Evolutionary conservation across 495 filamentous ascomycete species (phyloP).

Genomic region (Parathielavia hyrcaniae): DNA sequence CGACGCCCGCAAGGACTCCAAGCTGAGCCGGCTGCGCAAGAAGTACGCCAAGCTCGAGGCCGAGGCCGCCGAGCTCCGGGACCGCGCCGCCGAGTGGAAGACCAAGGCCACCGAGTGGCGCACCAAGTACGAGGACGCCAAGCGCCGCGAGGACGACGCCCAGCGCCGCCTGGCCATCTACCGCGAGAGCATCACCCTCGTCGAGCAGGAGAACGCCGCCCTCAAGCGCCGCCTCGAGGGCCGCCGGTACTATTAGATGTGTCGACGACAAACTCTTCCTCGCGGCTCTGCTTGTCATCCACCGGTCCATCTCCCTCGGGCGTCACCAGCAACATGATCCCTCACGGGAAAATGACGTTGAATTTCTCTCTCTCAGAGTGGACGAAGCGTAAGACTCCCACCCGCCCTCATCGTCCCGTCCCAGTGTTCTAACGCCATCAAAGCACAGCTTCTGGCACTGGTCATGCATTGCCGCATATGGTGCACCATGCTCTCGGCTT

Average conservation of each 20-base stretch:
- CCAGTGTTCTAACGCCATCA: neutral
- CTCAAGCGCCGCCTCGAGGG: conserved; percentile 10
- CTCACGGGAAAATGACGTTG: neutral
- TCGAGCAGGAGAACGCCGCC: conserved; percentile 17
- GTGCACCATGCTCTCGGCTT: neutral
- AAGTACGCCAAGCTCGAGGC: conserved; percentile 21
- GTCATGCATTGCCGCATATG: neutral
- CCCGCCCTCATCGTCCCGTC: neutral
- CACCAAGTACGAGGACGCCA: conserved; percentile 20
- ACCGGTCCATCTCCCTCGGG: neutral
- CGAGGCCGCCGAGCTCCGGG: conserved; percentile 15
- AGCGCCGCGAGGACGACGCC: conserved; percentile 13
- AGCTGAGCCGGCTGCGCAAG: conserved; percentile 18
- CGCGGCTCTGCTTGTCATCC: neutral
- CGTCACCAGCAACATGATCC: neutral
- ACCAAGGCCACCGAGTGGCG: conserved; percentile 13
- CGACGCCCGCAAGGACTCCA: conserved; percentile 18
- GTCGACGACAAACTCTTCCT: conserved; percentile 1
- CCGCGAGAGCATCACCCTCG: conserved; percentile 9
- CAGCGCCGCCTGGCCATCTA: conserved; percentile 12
- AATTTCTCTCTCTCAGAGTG: neutral
- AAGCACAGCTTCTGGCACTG: neutral
- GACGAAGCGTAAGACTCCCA: neutral
- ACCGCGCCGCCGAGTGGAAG: conserved; percentile 10
- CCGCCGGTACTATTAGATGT: conserved; percentile 5